Conservation (phyloP, 2,329 filamentous ascomycete genomes). For the Fusarium vanettenii region DNA sequence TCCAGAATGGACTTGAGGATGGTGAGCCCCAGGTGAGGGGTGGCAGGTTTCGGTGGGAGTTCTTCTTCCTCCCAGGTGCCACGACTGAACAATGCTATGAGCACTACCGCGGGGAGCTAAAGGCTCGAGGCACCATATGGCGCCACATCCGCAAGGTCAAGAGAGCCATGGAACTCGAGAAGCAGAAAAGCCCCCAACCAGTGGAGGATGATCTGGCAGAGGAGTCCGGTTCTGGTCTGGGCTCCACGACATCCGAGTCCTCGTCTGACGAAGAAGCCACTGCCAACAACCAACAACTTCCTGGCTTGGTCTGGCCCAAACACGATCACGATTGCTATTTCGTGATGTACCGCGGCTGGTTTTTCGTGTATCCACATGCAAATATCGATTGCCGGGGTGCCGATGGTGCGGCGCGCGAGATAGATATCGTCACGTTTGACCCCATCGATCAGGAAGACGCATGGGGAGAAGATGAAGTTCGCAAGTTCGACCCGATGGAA, state of each 20-base stretch:
- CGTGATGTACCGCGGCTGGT: not conserved
- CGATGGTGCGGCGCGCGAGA: not conserved
- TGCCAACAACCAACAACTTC: not conserved
- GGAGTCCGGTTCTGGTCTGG: not conserved
- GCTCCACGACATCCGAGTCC: too few relatives aligned
- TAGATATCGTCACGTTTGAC: not conserved
- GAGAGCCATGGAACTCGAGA: not conserved
- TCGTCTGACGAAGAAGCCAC: not conserved
- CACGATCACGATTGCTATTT: not conserved
- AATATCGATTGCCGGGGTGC: not conserved
- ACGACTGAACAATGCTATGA: not conserved
- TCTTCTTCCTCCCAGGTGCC: not conserved
- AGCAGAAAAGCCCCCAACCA: not conserved
- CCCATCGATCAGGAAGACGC: not conserved
- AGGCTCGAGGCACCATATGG: not conserved
- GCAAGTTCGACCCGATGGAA: not conserved
- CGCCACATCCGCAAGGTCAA: not conserved
- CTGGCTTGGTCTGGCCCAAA: not conserved
- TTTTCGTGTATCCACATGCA: not conserved
- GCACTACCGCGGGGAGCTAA: not conserved
- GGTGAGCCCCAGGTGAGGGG: not conserved
- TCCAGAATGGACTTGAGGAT: not conserved
- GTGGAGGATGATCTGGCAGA: not conserved
- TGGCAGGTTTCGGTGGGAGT: not conserved
- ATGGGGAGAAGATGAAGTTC: not conserved